Percentiles rank a stretch among this genome's conserved stretches.
These are phyloP conservation scores for Herpotrichia juniperi DNA, from an alignment of 2,329 filamentous ascomycete genomes.

Conservation along the genomic window DNA sequence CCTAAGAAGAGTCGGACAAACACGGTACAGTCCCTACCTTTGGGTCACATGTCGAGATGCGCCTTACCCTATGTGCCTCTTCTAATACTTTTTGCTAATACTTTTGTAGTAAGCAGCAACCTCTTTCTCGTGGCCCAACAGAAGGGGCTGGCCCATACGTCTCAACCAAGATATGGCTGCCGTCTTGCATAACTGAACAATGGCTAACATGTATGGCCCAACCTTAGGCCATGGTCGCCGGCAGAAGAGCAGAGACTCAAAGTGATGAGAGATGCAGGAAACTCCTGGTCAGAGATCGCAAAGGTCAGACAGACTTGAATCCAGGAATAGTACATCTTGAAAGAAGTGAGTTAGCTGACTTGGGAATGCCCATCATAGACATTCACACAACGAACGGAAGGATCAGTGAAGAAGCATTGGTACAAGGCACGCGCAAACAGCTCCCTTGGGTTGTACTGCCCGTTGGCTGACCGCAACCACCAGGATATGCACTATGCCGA, in stretches of 20 bases:
- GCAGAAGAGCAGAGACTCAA: slow-evolving; percentile 92
- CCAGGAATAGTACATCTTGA: slow-evolving; percentile 4
- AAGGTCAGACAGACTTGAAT: slow-evolving; percentile 66
- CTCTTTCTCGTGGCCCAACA: too few species aligned
- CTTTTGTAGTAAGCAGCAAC: too few species aligned
- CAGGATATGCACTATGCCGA: slow-evolving; percentile 99
- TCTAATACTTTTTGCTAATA: too few species aligned
- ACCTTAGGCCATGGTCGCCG: slow-evolving; percentile 97
- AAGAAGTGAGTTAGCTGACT: slow-evolving; percentile 24
- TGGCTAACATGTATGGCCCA: too few species aligned
- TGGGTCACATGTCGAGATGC: too few species aligned
- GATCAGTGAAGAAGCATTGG: slow-evolving; percentile 99
- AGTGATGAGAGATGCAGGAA: slow-evolving; percentile 89
- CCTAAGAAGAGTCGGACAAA: slow-evolving; percentile 97
- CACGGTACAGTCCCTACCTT: too few species aligned
- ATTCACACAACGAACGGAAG: slow-evolving; percentile 91
- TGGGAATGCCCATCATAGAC: slow-evolving; percentile 60
- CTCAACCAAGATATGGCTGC: too few species aligned
- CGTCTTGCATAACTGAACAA: too few species aligned
- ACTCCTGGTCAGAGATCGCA: slow-evolving; percentile 97
- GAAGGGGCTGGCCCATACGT: too few species aligned
- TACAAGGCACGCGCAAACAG: slow-evolving; percentile 75
- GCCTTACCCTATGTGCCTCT: too few species aligned
- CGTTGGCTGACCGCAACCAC: slow-evolving; percentile 27
- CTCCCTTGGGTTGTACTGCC: slow-evolving; percentile 14